phyloP scores from a whole-genome alignment of 805 yeast species.

The Yarrowia sp. region DNA sequence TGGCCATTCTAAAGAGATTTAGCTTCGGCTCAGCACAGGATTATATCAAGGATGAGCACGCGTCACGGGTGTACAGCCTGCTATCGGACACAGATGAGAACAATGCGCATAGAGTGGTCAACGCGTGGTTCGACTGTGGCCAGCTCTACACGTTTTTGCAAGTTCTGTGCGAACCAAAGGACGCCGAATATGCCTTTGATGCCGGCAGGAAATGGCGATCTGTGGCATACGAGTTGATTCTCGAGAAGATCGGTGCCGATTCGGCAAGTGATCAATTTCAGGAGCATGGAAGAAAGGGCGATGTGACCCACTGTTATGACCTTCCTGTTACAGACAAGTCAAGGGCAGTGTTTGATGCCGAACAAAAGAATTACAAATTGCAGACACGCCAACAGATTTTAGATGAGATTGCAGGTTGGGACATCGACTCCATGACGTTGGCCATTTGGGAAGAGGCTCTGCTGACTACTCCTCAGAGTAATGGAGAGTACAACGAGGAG shows the following conservation, averaged over 20 bases:
- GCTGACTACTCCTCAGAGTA: background rate
- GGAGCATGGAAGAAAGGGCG: constrained; percentile 3
- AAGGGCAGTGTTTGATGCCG: background rate
- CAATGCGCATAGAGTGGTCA: constrained; percentile 14
- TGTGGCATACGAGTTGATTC: constrained; percentile 8
- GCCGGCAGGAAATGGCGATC: constrained; percentile 17
- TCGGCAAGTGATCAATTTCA: background rate
- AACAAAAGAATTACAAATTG: background rate
- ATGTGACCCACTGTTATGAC: background rate
- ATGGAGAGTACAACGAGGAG: background rate
- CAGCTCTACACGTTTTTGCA: background rate
- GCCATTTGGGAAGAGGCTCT: constrained; percentile 8
- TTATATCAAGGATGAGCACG: background rate
- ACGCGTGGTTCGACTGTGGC: background rate
- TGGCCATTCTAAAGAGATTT: background rate
- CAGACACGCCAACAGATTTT: background rate
- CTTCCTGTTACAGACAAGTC: background rate
- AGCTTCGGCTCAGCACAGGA: background rate
- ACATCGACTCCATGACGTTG: background rate
- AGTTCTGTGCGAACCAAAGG: constrained; percentile 3
- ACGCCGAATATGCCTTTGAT: background rate
- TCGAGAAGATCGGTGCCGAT: background rate
- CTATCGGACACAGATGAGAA: background rate
- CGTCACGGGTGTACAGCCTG: background rate
- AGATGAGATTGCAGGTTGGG: background rate